phyloP scores from a whole-genome alignment of 2,329 filamentous ascomycete genomes.

The Coniochaeta sp. region DNA sequence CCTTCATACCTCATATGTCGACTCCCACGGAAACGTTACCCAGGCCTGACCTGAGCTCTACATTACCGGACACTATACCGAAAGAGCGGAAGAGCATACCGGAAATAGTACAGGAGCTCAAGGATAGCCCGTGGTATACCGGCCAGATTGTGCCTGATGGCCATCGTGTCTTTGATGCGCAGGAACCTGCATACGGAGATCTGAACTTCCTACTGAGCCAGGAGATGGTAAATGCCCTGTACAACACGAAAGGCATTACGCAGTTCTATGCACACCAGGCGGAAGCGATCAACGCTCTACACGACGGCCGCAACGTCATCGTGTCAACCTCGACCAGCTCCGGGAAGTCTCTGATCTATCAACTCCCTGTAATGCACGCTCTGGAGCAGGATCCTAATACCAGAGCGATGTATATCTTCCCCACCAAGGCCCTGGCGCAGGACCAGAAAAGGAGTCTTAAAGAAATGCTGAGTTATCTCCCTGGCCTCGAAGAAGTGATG shows the following conservation, averaged over 20 bases:
- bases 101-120: conserved; percentile 80
- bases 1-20: conserved; percentile 56
- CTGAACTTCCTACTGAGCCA: conserved; percentile 84
- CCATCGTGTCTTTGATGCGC: conserved; percentile 82
- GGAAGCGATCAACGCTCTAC: conserved; percentile 83
- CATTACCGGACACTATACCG: conserved; percentile 66
- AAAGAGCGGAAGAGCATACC: conserved; percentile 71
- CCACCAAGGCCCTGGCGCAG: conserved; percentile 92
- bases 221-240: conserved; percentile 88
- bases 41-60: conserved; percentile 26
- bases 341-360: conserved; percentile 96
- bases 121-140: conserved; percentile 77
- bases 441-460: conserved; percentile 86
- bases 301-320: conserved; percentile 79
- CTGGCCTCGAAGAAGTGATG: conserved; percentile 63
- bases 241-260: conserved; percentile 83
- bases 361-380: conserved; percentile 83
- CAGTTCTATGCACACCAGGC: conserved; percentile 87
- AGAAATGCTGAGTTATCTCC: conserved; percentile 76
- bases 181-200: conserved; percentile 74
- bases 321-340: conserved; percentile 94
- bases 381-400: conserved; percentile 71
- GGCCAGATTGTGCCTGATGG: conserved; percentile 91
- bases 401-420: conserved; percentile 95
- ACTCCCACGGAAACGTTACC: conserved; percentile 26